phyloP scores from a whole-genome alignment of 345 rosid species.

The Dovyalis caffra region DNA sequence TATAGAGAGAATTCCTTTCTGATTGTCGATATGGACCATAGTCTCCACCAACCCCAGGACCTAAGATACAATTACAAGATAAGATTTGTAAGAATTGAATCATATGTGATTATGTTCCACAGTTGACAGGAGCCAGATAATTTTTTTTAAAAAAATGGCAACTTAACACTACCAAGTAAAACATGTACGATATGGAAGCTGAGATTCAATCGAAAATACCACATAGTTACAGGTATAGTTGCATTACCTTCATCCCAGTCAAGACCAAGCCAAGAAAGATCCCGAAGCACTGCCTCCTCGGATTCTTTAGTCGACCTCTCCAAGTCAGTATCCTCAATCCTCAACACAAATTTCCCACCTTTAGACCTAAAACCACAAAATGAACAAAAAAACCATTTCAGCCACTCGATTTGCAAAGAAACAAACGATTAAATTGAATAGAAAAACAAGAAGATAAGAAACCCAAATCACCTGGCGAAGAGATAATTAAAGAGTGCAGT shows the following conservation, averaged over 20 bases:
- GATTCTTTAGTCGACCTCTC: constrained; percentile 92
- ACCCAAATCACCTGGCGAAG: constrained; percentile 61
- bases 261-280: constrained; percentile 92
- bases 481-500: constrained; percentile 96
- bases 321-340: constrained; percentile 91
- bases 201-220: neutral
- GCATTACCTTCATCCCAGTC: constrained; percentile 84
- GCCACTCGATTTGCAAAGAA: neutral
- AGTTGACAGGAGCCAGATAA: neutral
- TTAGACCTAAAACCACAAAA: constrained; percentile 53
- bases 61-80: constrained; percentile 27
- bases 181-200: neutral
- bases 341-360: constrained; percentile 85
- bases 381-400: neutral
- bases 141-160: too few relatives aligned
- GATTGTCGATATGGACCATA: constrained; percentile 91
- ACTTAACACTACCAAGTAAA: neutral
- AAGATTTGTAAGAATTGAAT: neutral
- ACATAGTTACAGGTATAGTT: too few relatives aligned
- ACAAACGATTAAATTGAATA: neutral
- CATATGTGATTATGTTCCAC: neutral
- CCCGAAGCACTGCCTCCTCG: constrained; percentile 85
- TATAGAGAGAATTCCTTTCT: constrained; percentile 78
- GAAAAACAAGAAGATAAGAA: neutral
- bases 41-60: constrained; percentile 81